phyloP scores from a whole-genome alignment of 2,329 filamentous ascomycete species.

The Neonectria sp. region DNA sequence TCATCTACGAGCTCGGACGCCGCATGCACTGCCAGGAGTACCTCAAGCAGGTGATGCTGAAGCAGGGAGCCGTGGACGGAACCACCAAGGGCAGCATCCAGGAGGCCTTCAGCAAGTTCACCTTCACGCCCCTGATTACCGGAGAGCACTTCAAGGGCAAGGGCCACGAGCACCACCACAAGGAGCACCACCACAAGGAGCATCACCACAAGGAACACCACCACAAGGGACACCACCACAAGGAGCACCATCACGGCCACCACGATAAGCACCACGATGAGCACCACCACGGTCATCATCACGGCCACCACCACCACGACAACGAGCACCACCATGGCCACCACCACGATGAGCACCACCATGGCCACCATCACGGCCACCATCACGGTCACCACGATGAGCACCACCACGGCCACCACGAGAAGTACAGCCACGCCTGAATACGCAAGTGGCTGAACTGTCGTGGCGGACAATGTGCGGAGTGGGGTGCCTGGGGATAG shows the following conservation, averaged over 20 bases:
- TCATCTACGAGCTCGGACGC: conserved; percentile 48
- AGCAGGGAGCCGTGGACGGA: conserved; percentile 50
- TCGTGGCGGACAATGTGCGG: not conserved
- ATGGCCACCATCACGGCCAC: not conserved
- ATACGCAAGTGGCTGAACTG: not conserved
- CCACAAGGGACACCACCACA: conserved; percentile 1
- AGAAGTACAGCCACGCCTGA: not conserved
- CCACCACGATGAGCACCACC: not conserved
- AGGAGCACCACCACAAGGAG: conserved; percentile 16
- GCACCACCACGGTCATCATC: no score
- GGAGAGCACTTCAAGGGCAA: conserved; percentile 48
- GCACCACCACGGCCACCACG: not conserved
- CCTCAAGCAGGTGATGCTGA: conserved; percentile 46
- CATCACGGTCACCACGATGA: not conserved
- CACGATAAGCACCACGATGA: no score
- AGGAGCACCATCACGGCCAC: not conserved
- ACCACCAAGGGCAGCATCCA: conserved; percentile 47
- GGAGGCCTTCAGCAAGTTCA: conserved; percentile 46
- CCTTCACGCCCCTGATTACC: conserved; percentile 47
- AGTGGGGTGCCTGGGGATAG: not conserved
- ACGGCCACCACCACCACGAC: conserved; percentile 11
- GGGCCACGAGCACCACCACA: conserved; percentile 13
- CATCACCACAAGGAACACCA: not conserved
- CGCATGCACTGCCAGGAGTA: conserved; percentile 46
- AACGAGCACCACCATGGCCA: conserved; percentile 13